Conservation (phyloP, 2,329 filamentous ascomycete species). For the Huntiella decipiens region DNA sequence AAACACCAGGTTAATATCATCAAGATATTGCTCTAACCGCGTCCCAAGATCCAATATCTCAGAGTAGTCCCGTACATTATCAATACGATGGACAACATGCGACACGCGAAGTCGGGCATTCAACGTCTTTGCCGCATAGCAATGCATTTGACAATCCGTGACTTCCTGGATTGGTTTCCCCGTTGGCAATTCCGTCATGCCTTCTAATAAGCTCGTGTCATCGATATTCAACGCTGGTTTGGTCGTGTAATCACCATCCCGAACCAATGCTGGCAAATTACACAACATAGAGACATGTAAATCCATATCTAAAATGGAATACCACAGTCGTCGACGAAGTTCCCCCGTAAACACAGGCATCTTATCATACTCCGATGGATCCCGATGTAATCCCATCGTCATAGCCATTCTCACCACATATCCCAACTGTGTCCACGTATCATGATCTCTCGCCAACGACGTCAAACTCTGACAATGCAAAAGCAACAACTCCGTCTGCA, state of each 20-base stretch:
- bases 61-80: conserved; percentile 31
- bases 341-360: conserved; percentile 34
- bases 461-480: conserved; percentile 34
- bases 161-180: conserved; percentile 31
- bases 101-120: conserved; percentile 29
- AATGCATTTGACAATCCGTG: conserved; percentile 35
- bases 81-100: conserved; percentile 31
- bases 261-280: conserved; percentile 31
- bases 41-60: conserved; percentile 33
- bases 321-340: conserved; percentile 35
- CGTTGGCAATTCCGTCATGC: conserved; percentile 29
- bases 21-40: conserved; percentile 33
- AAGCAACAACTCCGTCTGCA: conserved; percentile 36
- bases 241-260: conserved; percentile 35
- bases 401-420: conserved; percentile 37
- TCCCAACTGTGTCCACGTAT: conserved; percentile 36
- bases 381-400: conserved; percentile 39
- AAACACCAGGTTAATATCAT: conserved; percentile 34
- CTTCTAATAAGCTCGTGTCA: conserved; percentile 28
- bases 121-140: conserved; percentile 32
- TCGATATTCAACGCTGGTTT: conserved; percentile 33
- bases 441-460: conserved; percentile 28
- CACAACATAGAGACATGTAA: conserved; percentile 33
- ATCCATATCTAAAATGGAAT: conserved; percentile 36
- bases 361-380: conserved; percentile 33